Percentiles rank a stretch among this genome's conserved stretches.
Conservation (phyloP, 441 rosid species). For the Croton laevigatus region DNA sequence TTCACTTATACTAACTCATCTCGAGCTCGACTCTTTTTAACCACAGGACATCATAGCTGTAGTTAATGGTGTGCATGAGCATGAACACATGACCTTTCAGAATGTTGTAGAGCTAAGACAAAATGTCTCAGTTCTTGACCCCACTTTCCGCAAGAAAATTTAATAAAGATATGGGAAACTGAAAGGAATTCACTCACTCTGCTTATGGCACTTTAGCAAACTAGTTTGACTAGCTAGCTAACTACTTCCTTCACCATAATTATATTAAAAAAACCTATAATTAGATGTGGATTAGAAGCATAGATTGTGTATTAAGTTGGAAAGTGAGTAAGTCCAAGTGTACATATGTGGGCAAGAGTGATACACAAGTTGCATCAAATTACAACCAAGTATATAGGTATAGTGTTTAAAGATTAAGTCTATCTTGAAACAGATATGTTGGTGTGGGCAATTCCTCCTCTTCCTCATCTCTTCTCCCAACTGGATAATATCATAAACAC, state of each 20-base stretch:
- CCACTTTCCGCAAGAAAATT: slow-evolving; percentile 6
- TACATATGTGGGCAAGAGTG: slow-evolving; percentile 11
- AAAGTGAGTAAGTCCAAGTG: neutral
- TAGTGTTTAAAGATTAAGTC: slow-evolving; percentile 17
- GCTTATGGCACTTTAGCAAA: neutral
- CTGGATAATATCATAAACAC: slow-evolving; percentile 60
- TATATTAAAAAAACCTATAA: too few relatives aligned
- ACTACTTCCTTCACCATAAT: slow-evolving; percentile 3
- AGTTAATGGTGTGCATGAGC: slow-evolving; percentile 8
- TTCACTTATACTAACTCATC: too few relatives aligned
- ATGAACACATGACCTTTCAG: slow-evolving; percentile 11
- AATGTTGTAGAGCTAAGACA: slow-evolving; percentile 14
- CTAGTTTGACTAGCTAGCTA: slow-evolving; percentile 16
- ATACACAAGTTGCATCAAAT: slow-evolving; percentile 24
- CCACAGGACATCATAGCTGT: neutral
- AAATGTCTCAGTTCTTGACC: slow-evolving; percentile 12
- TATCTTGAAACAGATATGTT: slow-evolving; percentile 41
- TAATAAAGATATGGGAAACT: neutral
- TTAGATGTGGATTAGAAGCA: slow-evolving; percentile 14
- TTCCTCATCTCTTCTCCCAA: slow-evolving; percentile 31
- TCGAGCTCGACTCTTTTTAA: neutral
- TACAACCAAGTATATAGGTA: slow-evolving; percentile 25
- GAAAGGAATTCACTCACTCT: neutral
- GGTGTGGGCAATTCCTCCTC: slow-evolving; percentile 37
- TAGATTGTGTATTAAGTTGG: neutral